Evolutionary conservation across 2,329 filamentous ascomycete genomes (phyloP).

Genomic region (Xylariaceae sp.): DNA sequence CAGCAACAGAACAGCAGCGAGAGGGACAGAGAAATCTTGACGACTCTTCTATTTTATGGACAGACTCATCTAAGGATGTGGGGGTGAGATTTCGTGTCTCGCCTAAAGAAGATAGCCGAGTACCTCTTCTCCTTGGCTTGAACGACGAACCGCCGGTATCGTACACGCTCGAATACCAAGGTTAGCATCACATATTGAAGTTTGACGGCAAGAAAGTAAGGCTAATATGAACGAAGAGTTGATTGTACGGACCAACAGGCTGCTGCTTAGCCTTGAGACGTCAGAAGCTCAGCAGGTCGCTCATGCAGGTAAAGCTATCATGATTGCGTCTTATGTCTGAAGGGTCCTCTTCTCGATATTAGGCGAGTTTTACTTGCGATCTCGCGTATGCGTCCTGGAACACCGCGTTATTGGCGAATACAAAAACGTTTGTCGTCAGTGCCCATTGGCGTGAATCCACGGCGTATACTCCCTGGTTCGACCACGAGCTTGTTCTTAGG

Average conservation of each 20-base stretch:
- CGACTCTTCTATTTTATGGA: slow-evolving; percentile 67
- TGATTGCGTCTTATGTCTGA: slow-evolving; percentile 58
- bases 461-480: slow-evolving; percentile 14
- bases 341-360: slow-evolving; percentile 9
- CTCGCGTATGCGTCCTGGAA: background rate
- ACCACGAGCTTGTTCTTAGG: slow-evolving; percentile 1
- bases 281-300: slow-evolving; percentile 66
- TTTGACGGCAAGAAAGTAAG: background rate
- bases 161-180: slow-evolving; percentile 76
- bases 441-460: slow-evolving; percentile 13
- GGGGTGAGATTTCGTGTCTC: slow-evolving; percentile 72
- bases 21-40: slow-evolving; percentile 27
- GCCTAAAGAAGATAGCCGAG: slow-evolving; percentile 53
- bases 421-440: slow-evolving; percentile 18
- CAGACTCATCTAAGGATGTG: slow-evolving; percentile 66
- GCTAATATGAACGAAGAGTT: slow-evolving; percentile 61
- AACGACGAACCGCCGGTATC: slow-evolving; percentile 72
- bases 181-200: slow-evolving; percentile 51
- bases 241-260: slow-evolving; percentile 66
- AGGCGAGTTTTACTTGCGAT: background rate
- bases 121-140: slow-evolving; percentile 61
- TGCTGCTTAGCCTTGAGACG: slow-evolving; percentile 71
- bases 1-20: slow-evolving; percentile 34
- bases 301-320: slow-evolving; percentile 69
- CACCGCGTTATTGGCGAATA: slow-evolving; percentile 3